Percentiles rank a stretch among this genome's conserved stretches.
Evolutionary conservation across 345 rosid species (phyloP).

Genomic region (Limnanthes douglasii): DNA sequence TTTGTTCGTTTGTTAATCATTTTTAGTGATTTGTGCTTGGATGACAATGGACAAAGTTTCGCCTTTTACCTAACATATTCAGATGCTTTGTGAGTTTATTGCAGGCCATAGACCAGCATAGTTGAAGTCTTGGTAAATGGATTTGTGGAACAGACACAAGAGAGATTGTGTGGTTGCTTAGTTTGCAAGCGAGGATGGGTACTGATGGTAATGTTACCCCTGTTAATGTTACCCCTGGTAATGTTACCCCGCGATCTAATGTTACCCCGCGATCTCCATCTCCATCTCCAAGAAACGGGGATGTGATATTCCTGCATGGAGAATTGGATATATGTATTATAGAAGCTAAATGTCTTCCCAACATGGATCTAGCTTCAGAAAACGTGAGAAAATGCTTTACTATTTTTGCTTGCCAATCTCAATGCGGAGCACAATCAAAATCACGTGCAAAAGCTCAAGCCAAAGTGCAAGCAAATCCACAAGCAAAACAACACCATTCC

Average conservation of each 20-base stretch:
- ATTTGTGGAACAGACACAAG: neutral
- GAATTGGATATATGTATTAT: conserved; percentile 40
- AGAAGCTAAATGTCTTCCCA: conserved; percentile 58
- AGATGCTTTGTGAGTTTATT: conserved; percentile 5
- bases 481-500: neutral
- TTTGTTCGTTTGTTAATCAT: neutral
- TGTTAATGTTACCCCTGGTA: no score
- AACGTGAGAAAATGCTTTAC: conserved; percentile 31
- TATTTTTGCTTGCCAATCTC: conserved; percentile 19
- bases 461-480: conserved; percentile 11
- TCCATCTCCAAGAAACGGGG: neutral
- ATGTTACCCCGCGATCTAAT: no score
- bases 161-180: conserved; percentile 5
- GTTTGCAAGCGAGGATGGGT: conserved; percentile 13
- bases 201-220: neutral
- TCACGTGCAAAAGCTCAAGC: conserved; percentile 23
- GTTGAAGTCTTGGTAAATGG: neutral
- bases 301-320: conserved; percentile 28
- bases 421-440: conserved; percentile 2
- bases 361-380: conserved; percentile 53
- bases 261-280: no score
- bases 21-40: neutral
- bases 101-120: neutral
- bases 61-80: conserved; percentile 3
- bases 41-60: neutral